Percentiles rank a stretch among this genome's conserved stretches.
These are phyloP conservation scores for Termitomyces sp. DNA, from an alignment of 768 basidiomycete species.

Conservation along the genomic window DNA sequence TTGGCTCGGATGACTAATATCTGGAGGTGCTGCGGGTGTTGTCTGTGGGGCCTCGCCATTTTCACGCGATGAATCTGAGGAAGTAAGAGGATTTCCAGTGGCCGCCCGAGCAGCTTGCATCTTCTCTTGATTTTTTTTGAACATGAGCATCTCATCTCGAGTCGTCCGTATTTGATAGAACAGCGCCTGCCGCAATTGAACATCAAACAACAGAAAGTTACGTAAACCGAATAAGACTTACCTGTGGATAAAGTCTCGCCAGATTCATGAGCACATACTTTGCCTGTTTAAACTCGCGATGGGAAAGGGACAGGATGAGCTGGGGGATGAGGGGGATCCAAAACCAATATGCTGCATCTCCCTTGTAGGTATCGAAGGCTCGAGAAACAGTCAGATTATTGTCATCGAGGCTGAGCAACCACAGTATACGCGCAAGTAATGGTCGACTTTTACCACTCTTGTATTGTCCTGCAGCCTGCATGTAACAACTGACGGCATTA, in stretches of 20 bases:
- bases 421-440: constrained; percentile 87
- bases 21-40: constrained; percentile 7
- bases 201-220: background rate
- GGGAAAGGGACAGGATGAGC: constrained; percentile 81
- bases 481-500: constrained; percentile 93
- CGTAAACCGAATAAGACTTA: constrained; percentile 25
- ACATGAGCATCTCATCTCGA: constrained; percentile 38
- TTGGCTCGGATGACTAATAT: constrained; percentile 12
- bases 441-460: constrained; percentile 92
- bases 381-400: constrained; percentile 60
- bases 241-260: constrained; percentile 91
- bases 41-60: constrained; percentile 25
- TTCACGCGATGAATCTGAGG: constrained; percentile 20
- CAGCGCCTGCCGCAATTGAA: constrained; percentile 61
- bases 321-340: constrained; percentile 99
- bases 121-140: constrained; percentile 36
- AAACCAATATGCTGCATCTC: constrained; percentile 96
- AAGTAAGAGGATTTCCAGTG: constrained; percentile 19
- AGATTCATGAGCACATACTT: constrained; percentile 84
- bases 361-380: constrained; percentile 92
- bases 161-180: constrained; percentile 91
- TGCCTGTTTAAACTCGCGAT: constrained; percentile 91
- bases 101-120: constrained; percentile 33
- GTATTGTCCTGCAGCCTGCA: constrained; percentile 95
- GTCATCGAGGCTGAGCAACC: constrained; percentile 94